Percentiles rank a stretch among this genome's conserved stretches.
phyloP scores from a whole-genome alignment of 2,329 filamentous ascomycete genomes.

The Nakataea oryzae region DNA sequence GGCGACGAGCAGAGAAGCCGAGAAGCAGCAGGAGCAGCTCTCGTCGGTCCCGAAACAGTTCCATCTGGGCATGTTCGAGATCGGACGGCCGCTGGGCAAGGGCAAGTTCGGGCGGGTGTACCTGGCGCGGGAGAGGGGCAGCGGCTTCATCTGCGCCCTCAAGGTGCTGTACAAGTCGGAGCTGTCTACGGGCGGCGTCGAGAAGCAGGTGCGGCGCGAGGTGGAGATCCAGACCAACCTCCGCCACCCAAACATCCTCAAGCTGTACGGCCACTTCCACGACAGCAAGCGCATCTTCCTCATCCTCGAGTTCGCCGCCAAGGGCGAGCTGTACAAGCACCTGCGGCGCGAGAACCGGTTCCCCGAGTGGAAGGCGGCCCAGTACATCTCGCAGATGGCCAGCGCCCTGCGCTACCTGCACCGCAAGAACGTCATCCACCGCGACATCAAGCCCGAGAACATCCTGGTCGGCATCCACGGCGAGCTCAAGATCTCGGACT shows the following conservation, averaged over 20 bases:
- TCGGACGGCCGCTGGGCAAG: slow-evolving; percentile 75
- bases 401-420: slow-evolving; percentile 82
- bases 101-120: slow-evolving; percentile 85
- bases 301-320: slow-evolving; percentile 77
- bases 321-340: slow-evolving; percentile 83
- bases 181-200: slow-evolving; percentile 64
- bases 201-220: slow-evolving; percentile 79
- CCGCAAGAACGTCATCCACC: slow-evolving; percentile 94
- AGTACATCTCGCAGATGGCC: slow-evolving; percentile 88
- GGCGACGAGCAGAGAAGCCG: slow-evolving; percentile 25
- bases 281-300: slow-evolving; percentile 81
- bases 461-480: slow-evolving; percentile 93
- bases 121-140: slow-evolving; percentile 67
- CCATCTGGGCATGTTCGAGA: slow-evolving; percentile 91
- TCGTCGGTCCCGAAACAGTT: slow-evolving; percentile 47
- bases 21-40: background rate
- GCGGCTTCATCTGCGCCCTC: slow-evolving; percentile 74
- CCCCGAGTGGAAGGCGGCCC: slow-evolving; percentile 75
- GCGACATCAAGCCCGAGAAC: slow-evolving; percentile 97
- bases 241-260: slow-evolving; percentile 74
- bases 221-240: slow-evolving; percentile 87
- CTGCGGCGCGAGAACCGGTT: slow-evolving; percentile 69
- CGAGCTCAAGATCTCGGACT: slow-evolving; percentile 97
- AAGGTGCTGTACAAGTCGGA: slow-evolving; percentile 83
- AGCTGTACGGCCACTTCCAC: slow-evolving; percentile 80